Conservation (phyloP, 371 early-diverging fungal genomes). For the Circinella minor region DNA sequence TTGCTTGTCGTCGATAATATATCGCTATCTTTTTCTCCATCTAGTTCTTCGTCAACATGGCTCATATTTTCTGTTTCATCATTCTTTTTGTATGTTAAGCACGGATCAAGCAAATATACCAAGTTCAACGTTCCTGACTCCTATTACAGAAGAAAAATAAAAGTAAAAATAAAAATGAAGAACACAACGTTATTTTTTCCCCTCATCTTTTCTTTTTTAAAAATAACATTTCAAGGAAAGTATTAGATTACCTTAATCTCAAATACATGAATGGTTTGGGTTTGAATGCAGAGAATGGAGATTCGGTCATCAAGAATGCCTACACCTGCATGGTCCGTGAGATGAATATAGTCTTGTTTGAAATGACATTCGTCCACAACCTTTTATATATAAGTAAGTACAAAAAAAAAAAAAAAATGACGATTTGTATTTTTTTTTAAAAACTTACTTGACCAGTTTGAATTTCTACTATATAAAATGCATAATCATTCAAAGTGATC, state of each 20-base stretch:
- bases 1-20: neutral
- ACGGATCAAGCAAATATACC: neutral
- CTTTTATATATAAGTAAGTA: neutral
- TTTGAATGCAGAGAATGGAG: constrained; percentile 5
- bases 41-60: neutral
- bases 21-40: too few relatives aligned
- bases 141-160: neutral
- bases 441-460: neutral
- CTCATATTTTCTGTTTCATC: neutral
- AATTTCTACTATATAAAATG: neutral
- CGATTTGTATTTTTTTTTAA: neutral
- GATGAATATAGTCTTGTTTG: neutral
- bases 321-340: constrained; percentile 1
- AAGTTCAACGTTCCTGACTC: neutral
- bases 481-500: neutral
- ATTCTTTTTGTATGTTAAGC: neutral
- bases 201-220: neutral
- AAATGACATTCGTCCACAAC: neutral
- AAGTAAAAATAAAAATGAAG: too few relatives aligned
- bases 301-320: neutral
- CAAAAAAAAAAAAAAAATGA: neutral
- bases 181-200: neutral
- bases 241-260: neutral
- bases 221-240: neutral
- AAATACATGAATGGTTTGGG: neutral